Evolutionary conservation across 2,329 filamentous ascomycete species (phyloP), one percentile per base, ranked within the genome.

Genomic region (Chaetothyriales sp.): DNA sequence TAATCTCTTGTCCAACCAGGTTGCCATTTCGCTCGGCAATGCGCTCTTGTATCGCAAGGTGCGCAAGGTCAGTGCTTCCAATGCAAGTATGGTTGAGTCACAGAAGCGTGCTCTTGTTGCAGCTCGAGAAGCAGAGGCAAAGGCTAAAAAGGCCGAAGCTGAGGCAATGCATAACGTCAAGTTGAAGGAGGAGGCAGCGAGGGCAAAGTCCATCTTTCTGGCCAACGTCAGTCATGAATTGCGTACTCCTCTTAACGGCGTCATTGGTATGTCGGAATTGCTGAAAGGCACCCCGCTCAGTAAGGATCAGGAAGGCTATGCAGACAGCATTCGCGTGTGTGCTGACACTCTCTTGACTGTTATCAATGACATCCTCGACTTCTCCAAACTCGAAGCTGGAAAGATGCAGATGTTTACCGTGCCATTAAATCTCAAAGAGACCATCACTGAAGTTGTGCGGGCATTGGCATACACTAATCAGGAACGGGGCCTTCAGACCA

Each of bases 391-490:
- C 2, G 74, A 81, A 46, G 73, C 77, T 0, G 80, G 80, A 0
- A 74, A 73, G 10, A 67, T 74, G 59, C 68, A 73, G 47, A 81
- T 84, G 44, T 94, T 94, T 60, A 87, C 86, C 1, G 88, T 89
- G 60, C 78, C 86, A 29, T 87, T 94, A 63, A 85, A 85, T 44
- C 72, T 95, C 3, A 80, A 79, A 71, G 69, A 82, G 61, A 82
- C 79, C 0, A 82, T 83, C 54, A 76, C 73, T 0, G 80, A 83
- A 59, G 80, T 83, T 6, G 77, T 82, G 20, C 73, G 80, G 48
- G 80, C 80, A 2, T 67, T 83, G 47, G 76, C 77, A 1, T 82
- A 80, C 59, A 82, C 79, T 0, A 81, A 82, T 55, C 71, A 77
- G 1, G 78, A 82, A 57, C 70, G 77, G 45, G 78, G 77, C 0